Conservation (phyloP, 345 rosid species). For the Salix arbutifolia region DNA sequence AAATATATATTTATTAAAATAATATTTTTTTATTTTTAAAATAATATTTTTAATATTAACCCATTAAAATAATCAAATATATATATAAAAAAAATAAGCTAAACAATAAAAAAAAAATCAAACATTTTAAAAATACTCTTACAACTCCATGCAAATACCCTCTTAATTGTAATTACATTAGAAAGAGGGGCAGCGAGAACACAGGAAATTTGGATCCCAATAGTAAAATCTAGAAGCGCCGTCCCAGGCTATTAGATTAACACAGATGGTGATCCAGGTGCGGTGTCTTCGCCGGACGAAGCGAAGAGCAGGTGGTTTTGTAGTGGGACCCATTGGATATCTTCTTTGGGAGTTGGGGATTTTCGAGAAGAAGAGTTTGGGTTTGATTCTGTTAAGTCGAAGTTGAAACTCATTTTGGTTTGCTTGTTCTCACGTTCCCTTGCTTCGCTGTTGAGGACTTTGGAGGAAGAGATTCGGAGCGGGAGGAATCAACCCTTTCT, state of each 20-base stretch:
- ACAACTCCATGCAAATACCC: too few species aligned
- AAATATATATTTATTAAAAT: too few species aligned
- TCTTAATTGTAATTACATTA: too few species aligned
- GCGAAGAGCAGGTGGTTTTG: slow-evolving; percentile 64
- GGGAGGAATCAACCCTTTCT: not conserved
- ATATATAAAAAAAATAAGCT: too few species aligned
- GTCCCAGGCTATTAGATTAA: slow-evolving; percentile 83
- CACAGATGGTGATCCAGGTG: slow-evolving; percentile 28
- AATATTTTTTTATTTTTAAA: too few species aligned
- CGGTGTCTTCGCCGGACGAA: slow-evolving; percentile 17
- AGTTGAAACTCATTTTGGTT: slow-evolving; percentile 53
- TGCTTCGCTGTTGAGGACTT: not conserved
- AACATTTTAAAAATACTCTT: too few species aligned
- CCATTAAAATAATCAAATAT: too few species aligned
- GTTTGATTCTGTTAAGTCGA: slow-evolving; percentile 36
- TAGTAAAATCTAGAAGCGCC: slow-evolving; percentile 71
- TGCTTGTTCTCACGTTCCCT: not conserved
- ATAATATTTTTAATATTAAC: too few species aligned
- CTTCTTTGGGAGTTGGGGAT: slow-evolving; percentile 51
- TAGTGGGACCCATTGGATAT: slow-evolving; percentile 69
- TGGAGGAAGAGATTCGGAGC: not conserved
- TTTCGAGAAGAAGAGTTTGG: slow-evolving; percentile 25
- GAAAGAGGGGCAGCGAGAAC: slow-evolving; percentile 75
- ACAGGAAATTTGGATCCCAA: slow-evolving; percentile 61
- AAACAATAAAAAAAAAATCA: too few species aligned